Evolutionary conservation across 2,329 filamentous ascomycete species (phyloP), one percentile per base, ranked within the genome.

Genomic region (Grosmannia serpens): DNA sequence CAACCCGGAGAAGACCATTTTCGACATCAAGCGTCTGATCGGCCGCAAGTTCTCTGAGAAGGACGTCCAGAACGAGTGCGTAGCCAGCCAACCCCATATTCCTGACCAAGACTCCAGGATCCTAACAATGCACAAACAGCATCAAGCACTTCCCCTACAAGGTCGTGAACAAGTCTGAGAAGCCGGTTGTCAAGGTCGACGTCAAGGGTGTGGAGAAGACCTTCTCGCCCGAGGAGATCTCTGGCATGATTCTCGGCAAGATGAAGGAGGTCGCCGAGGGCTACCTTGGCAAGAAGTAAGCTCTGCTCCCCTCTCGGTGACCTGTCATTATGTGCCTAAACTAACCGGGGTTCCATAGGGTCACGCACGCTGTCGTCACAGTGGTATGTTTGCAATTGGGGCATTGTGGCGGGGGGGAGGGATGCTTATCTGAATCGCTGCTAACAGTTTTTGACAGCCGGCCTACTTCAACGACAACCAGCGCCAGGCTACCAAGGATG

Each of bases 381-480:
- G 91, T 96, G 66, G 58, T 60, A 60, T 58, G 58, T 62, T 26
- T 53, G 22, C 13, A 6, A 24, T 47, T 22, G 2, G 24, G 7
- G 35, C 35, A 5, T 38, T 5, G 10, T 17, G 22, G 22, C 9
- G 10, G 46, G 10, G 4, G n/a, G 10, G 41, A 35, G 13, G 22
- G 44, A 46, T 7, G 17, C n/a, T 13, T 49, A 24, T 27, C 13
- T 11, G 24, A 24, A 49, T 22, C 20, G 29, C 29, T 38, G 11
- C 55, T 53, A 41, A 54, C 53, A 29, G 35, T 15, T 15, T 13
- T 13, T 46, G 17, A 13, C n/a, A 62, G 60, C 91, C 91, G 67
- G 90, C 91, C 77, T 96, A 96, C 81, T 96, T 96, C 88, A 96
- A 95, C 78, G 91, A 96, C 80, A 91, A 91, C 77, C 91, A 96